A percentile compares a stretch with the other conserved stretches of the same genome.
phyloP scores from a whole-genome alignment of 345 rosid species.

The Arabidopsis arenosa region DNA sequence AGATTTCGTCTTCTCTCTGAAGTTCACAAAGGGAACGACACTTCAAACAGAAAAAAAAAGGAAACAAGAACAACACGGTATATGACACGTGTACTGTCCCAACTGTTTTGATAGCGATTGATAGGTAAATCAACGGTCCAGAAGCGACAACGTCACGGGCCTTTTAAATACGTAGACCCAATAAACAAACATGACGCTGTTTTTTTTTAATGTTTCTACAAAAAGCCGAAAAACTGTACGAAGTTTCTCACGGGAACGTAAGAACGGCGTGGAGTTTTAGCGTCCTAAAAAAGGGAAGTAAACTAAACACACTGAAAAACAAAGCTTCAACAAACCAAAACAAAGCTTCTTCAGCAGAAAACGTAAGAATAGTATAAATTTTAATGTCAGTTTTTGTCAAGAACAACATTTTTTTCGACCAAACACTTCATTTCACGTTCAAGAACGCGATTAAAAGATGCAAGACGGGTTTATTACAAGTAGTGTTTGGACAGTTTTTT shows the following conservation, averaged over 20 bases:
- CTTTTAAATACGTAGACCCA: constrained; percentile 23
- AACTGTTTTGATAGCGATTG: constrained; percentile 34
- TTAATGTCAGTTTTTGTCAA: constrained; percentile 2
- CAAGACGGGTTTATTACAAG: constrained; percentile 39
- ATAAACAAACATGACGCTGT: constrained; percentile 14
- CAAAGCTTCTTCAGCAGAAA: constrained; percentile 23
- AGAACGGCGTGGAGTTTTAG: constrained; percentile 11
- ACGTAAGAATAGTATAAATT: constrained; percentile 25
- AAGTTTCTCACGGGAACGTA: constrained; percentile 4
- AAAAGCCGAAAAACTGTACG: not conserved
- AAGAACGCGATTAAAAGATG: constrained; percentile 36
- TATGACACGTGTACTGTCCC: constrained; percentile 38
- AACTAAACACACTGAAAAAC: not conserved
- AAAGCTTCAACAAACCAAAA: not conserved
- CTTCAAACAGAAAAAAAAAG: constrained; percentile 10
- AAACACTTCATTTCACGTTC: constrained; percentile 38
- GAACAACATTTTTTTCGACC: constrained; percentile 35
- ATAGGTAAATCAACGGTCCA: constrained; percentile 43
- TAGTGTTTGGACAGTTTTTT: constrained; percentile 38
- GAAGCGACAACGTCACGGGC: constrained; percentile 28
- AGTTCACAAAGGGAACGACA: not conserved
- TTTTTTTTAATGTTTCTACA: not conserved
- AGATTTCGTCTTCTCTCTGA: constrained; percentile 20
- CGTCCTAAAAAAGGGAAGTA: not conserved
- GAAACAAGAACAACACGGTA: constrained; percentile 4